Evolutionary conservation across 805 yeast species (phyloP).

Genomic region (Kurtzmaniella fragi): DNA sequence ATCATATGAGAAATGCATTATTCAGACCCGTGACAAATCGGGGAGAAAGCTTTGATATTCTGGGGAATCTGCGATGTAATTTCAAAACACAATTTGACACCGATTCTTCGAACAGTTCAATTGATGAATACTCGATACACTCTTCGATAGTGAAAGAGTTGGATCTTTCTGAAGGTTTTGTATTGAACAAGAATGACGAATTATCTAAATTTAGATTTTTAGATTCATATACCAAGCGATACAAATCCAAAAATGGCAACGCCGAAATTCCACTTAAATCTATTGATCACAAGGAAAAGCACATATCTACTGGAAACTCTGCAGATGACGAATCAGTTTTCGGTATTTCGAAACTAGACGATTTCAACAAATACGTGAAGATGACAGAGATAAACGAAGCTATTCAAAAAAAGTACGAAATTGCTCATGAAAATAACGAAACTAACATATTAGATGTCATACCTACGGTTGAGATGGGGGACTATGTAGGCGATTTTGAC

Average conservation of each 20-base stretch:
- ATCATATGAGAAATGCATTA: conserved; percentile 5
- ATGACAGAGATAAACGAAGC: conserved; percentile 30
- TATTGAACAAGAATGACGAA: conserved; percentile 4
- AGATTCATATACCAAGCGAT: conserved; percentile 16
- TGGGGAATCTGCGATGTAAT: not conserved
- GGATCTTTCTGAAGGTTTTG: conserved; percentile 4
- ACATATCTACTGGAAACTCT: not conserved
- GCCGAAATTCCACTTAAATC: conserved; percentile 13
- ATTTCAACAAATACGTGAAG: conserved; percentile 27
- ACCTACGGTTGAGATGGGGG: conserved; percentile 6
- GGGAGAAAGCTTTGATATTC: conserved; percentile 1
- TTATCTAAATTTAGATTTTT: conserved; percentile 23
- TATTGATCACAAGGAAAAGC: conserved; percentile 1
- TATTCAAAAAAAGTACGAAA: conserved; percentile 17
- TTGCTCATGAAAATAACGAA: conserved; percentile 2
- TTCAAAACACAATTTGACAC: conserved; percentile 17
- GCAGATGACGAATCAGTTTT: conserved; percentile 19
- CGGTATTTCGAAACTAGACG: conserved; percentile 27
- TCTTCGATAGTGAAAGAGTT: conserved; percentile 21
- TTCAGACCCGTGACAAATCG: conserved; percentile 1
- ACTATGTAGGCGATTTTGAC: conserved; percentile 5
- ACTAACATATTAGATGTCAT: conserved; percentile 6
- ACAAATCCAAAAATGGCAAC: conserved; percentile 6
- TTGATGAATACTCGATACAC: conserved; percentile 13
- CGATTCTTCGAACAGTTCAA: conserved; percentile 10